Conservation (phyloP, 2,329 filamentous ascomycete species). For the Microcera coccophila region DNA sequence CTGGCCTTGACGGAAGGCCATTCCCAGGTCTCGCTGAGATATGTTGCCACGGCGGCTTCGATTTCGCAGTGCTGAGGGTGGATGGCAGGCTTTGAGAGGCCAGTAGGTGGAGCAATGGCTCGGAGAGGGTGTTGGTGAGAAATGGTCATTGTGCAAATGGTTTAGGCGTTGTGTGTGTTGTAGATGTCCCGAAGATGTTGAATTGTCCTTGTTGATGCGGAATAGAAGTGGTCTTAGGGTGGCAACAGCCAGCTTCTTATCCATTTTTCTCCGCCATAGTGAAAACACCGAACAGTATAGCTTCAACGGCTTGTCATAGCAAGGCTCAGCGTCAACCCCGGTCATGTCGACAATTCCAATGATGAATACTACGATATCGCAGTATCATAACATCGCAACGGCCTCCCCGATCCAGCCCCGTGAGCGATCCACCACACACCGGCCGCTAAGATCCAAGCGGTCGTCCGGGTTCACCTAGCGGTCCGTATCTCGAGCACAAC, state of each 20-base stretch:
- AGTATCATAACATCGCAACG: too few relatives aligned
- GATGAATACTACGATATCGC: neutral
- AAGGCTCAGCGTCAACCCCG: neutral
- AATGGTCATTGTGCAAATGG: slow-evolving; percentile 1
- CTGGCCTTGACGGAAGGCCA: slow-evolving; percentile 7
- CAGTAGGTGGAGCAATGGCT: slow-evolving; percentile 5
- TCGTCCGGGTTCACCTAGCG: too few relatives aligned
- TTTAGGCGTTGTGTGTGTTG: neutral
- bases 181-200: neutral
- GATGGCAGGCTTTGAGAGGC: slow-evolving; percentile 6
- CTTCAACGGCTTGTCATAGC: neutral
- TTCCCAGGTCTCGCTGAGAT: slow-evolving; percentile 8
- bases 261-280: too few relatives aligned
- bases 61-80: slow-evolving; percentile 8
- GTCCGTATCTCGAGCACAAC: too few relatives aligned
- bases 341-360: neutral
- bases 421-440: too few relatives aligned
- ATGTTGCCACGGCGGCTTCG: slow-evolving; percentile 4
- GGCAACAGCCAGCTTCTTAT: too few relatives aligned
- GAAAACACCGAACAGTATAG: too few relatives aligned
- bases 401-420: too few relatives aligned
- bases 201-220: too few relatives aligned
- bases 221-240: too few relatives aligned
- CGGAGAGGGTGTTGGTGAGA: slow-evolving; percentile 5
- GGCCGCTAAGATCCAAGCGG: too few relatives aligned